phyloP scores from a whole-genome alignment of 2,329 filamentous ascomycete genomes.

The Diplodia corticola region DNA sequence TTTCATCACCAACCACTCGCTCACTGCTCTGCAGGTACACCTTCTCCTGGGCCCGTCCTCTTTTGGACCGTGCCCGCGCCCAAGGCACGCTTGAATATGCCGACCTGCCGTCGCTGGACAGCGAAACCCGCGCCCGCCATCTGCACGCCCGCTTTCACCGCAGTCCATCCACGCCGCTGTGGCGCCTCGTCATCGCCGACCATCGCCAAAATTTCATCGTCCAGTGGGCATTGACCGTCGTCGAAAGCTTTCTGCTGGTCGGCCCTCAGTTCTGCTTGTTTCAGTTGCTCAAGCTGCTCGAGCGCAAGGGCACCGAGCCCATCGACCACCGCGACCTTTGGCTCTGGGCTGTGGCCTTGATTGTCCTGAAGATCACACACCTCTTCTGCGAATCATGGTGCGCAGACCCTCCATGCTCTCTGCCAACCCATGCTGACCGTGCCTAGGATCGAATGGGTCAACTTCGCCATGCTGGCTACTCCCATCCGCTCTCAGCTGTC shows the following conservation, averaged over 20 bases:
- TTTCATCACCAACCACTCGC: too few relatives aligned
- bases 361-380: not conserved
- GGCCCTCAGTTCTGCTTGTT: not conserved
- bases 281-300: not conserved
- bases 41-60: not conserved
- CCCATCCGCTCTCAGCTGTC: conserved; percentile 70
- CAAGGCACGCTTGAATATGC: not conserved
- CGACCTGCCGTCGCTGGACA: not conserved
- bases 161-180: not conserved
- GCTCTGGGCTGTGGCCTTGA: not conserved
- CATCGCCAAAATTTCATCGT: not conserved
- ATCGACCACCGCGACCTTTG: not conserved
- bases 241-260: not conserved
- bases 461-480: not conserved
- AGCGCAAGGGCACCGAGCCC: not conserved
- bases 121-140: not conserved
- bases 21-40: not conserved
- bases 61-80: not conserved
- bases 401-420: not conserved
- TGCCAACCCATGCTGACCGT: not conserved
- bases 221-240: not conserved
- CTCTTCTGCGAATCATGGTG: not conserved
- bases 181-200: not conserved
- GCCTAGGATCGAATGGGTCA: not conserved
- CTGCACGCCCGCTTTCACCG: not conserved